A percentile compares a stretch with the other conserved stretches of the same genome.
Evolutionary conservation across 1,139 yeast genomes (phyloP).

Genomic region (Zygosaccharomyces sapae): DNA sequence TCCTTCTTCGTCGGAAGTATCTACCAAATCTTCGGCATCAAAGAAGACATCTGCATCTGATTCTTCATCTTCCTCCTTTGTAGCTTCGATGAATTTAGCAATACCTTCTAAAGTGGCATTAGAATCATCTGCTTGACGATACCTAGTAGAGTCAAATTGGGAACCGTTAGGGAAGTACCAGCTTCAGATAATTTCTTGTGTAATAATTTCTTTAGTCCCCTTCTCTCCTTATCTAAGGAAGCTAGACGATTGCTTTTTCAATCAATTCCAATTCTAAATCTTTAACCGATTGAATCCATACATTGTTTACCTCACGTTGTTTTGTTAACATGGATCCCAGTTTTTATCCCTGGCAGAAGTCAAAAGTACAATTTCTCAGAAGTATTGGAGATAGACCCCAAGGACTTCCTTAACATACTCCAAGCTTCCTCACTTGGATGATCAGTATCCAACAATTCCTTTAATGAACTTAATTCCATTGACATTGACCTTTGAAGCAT

Average conservation of each 20-base stretch:
- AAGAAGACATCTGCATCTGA: slow-evolving; percentile 68
- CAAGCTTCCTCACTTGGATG: slow-evolving; percentile 25
- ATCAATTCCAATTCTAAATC: slow-evolving; percentile 79
- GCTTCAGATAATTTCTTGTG: slow-evolving; percentile 35
- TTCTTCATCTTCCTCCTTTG: slow-evolving; percentile 60
- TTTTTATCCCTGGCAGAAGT: slow-evolving; percentile 39
- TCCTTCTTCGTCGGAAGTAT: slow-evolving; percentile 21
- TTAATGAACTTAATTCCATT: slow-evolving; percentile 56
- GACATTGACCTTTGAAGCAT: slow-evolving; percentile 54
- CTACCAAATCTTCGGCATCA: slow-evolving; percentile 71
- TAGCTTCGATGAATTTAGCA: slow-evolving; percentile 46
- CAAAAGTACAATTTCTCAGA: slow-evolving; percentile 34
- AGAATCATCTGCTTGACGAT: slow-evolving; percentile 11
- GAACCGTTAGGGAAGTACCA: slow-evolving; percentile 11
- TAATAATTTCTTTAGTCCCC: slow-evolving; percentile 59
- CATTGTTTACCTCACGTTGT: slow-evolving; percentile 72
- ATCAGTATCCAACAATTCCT: slow-evolving; percentile 48
- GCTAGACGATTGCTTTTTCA: slow-evolving; percentile 66
- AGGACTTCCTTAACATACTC: slow-evolving; percentile 32
- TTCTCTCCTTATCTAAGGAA: slow-evolving; percentile 66
- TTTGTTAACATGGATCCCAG: slow-evolving; percentile 56
- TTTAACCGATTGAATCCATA: slow-evolving; percentile 89
- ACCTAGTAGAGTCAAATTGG: slow-evolving; percentile 3
- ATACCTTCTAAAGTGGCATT: slow-evolving; percentile 38
- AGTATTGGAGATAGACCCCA: slow-evolving; percentile 31